phyloP scores from a whole-genome alignment of 192 early-diverging fungal species.

The Backusella circina region DNA sequence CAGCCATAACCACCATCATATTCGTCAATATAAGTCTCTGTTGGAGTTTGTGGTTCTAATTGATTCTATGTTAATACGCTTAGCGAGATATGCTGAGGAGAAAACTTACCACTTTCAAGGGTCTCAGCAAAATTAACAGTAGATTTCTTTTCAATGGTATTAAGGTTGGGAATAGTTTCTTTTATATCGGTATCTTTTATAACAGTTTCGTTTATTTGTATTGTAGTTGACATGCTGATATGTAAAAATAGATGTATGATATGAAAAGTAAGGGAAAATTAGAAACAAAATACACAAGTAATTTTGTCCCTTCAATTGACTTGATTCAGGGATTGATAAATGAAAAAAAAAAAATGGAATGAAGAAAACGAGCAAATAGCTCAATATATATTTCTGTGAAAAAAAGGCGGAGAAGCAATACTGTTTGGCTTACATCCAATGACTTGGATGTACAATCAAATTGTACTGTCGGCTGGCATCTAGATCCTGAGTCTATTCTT shows the following conservation, averaged over 20 bases:
- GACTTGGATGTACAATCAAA: not conserved
- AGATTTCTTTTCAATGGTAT: not conserved
- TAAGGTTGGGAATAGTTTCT: not conserved
- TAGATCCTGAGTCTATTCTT: not conserved
- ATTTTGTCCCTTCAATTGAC: not conserved
- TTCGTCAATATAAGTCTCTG: not conserved
- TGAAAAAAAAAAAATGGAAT: not conserved
- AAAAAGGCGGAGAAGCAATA: not conserved
- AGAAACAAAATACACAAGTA: not conserved
- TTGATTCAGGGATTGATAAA: not conserved
- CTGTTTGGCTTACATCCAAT: not conserved
- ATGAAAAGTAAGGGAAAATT: not conserved
- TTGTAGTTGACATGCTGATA: not conserved
- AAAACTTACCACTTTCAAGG: not conserved
- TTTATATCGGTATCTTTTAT: not conserved
- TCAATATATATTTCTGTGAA: not conserved
- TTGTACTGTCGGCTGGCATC: not conserved
- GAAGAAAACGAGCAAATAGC: not conserved
- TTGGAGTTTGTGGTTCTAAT: not conserved
- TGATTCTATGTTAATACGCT: not conserved
- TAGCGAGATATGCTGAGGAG: not conserved
- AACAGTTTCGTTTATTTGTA: not conserved
- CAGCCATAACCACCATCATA: conserved; percentile 39
- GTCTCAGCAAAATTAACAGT: not conserved
- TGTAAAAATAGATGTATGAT: not conserved